phyloP scores from a whole-genome alignment of 1,284 basidiomycete species.

The Cryptococcus sp. region DNA sequence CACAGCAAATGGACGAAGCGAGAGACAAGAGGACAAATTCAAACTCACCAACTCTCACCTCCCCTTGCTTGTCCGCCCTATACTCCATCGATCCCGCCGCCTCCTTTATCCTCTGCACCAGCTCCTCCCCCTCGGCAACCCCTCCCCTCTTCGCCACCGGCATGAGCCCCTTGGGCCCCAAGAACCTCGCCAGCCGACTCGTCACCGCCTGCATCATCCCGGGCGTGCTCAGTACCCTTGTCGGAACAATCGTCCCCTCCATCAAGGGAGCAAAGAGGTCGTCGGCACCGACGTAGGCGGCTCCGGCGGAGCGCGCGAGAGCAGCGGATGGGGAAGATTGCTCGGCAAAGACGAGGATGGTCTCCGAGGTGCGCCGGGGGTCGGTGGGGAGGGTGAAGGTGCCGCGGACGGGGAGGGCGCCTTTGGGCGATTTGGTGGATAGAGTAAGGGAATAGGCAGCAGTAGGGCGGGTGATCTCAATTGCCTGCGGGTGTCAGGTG shows the following conservation, averaged over 20 bases:
- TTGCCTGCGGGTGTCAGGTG: conserved; percentile 56
- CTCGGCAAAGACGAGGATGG: conserved; percentile 83
- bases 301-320: conserved; percentile 73
- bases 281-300: conserved; percentile 76
- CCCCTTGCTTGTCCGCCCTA: conserved; percentile 84
- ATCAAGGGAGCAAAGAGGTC: conserved; percentile 68
- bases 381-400: conserved; percentile 67
- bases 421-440: conserved; percentile 69
- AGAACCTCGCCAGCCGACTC: conserved; percentile 75
- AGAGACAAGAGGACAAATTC: neutral
- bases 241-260: conserved; percentile 40
- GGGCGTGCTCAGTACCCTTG: conserved; percentile 65
- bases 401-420: conserved; percentile 75
- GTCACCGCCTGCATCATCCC: conserved; percentile 74
- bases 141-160: conserved; percentile 91
- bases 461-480: conserved; percentile 70
- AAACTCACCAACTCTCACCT: conserved; percentile 70
- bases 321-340: conserved; percentile 48
- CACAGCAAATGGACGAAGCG: neutral
- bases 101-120: conserved; percentile 72
- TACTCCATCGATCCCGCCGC: conserved; percentile 84
- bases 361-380: conserved; percentile 63
- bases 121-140: conserved; percentile 70
- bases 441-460: conserved; percentile 76
- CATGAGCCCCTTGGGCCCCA: conserved; percentile 94